Base-by-base conservation (phyloP, 768 basidiomycete genomes). In the Cystobasidium tubakii region DNA sequence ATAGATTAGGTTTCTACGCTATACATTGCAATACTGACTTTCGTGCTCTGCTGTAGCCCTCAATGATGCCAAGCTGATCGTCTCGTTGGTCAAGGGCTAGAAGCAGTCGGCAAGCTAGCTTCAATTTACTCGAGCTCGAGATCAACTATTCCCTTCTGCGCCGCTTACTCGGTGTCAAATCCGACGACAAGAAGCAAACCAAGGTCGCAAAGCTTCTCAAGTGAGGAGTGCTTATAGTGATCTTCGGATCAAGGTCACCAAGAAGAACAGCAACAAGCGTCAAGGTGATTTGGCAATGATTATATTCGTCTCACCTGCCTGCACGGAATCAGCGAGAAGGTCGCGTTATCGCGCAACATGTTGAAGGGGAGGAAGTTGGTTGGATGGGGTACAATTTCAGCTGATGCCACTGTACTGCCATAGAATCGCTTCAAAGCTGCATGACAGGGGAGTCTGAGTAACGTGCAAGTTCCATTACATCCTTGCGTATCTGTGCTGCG, bases 181-280 rank as follows among this genome's bases (percentile, higher is more conserved):
- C 93, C 25, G 95, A 97, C 82, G 96, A 98, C 84, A 96, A 94
- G 84, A 99, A 97, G 82, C 91, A 94, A 81, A 96, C 96, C 25
- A 99, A 93, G 82, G 83, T 75, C 31, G 73, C 62, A 4, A 75
- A 75, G 34, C 72, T 75, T 21, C 33, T 74, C 29, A 71, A 71
- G 42, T 74, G 74, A 54, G 74, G 75, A 60, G 23, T 57, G 1
- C 73, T 75, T 1, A 86, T 98, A 75, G 94, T 99, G 85, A 98
- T 98, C 84, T 97, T 99, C 73, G 94, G 95, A n/a, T 95, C 92
- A 25, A 97, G 93, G 0, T 96, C 94, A 1, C 95, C 93, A 1
- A 96, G 96, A 75, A 95, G 96, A 36, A 89, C 94, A 46, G 93
- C 98, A 15, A 82, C 97, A 76, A 90, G 87, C 79, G 92, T 96